A percentile compares a stretch with the other conserved stretches of the same genome.
These are phyloP conservation scores for Fonsecaea monophora DNA, from an alignment of 2,329 filamentous ascomycete species.

Conservation along the genomic window DNA sequence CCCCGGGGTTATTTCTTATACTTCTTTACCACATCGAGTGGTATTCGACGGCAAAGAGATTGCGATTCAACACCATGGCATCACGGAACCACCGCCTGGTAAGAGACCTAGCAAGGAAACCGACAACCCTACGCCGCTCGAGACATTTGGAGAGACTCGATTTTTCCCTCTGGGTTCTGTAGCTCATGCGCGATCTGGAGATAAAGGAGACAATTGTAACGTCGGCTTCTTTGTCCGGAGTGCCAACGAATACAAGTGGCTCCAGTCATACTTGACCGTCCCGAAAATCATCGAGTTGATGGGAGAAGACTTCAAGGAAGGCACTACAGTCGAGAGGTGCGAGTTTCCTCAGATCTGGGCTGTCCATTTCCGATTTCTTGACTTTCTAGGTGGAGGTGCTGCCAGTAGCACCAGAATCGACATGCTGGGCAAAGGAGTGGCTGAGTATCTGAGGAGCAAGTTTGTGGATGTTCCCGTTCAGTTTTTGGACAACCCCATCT, in stretches of 20 bases:
- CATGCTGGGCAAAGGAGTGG: slow-evolving; percentile 13
- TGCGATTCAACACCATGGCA: not conserved
- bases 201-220: not conserved
- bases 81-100: not conserved
- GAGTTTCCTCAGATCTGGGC: slow-evolving; percentile 5
- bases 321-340: slow-evolving; percentile 6
- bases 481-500: slow-evolving; percentile 1
- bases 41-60: not conserved
- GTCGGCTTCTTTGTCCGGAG: not conserved
- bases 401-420: slow-evolving; percentile 18
- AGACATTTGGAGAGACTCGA: not conserved
- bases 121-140: not conserved
- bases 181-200: not conserved
- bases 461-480: not conserved
- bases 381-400: slow-evolving; percentile 12
- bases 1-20: not conserved
- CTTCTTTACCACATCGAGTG: not conserved
- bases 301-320: slow-evolving; percentile 2
- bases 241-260: not conserved
- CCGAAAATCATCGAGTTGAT: not conserved
- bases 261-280: not conserved
- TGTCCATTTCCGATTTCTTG: slow-evolving; percentile 1
- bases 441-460: slow-evolving; percentile 8
- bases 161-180: not conserved
- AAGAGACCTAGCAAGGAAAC: not conserved